Evolutionary conservation across 805 yeast genomes (phyloP), one percentile per base, ranked within the genome.

Genomic region (Candida cerambycidarum): DNA sequence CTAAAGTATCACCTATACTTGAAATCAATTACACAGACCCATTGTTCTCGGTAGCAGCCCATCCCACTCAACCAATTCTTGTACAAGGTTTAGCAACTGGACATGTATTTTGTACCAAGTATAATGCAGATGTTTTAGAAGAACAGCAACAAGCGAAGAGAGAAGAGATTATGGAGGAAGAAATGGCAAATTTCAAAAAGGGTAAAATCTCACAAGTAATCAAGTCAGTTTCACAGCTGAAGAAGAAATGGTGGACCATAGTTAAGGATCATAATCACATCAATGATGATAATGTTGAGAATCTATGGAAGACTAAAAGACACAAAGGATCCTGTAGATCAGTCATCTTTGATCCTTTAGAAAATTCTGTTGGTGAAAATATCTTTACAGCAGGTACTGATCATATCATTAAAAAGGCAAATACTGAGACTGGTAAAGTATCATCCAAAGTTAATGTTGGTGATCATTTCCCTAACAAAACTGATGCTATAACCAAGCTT

Each of bases 261-360:
- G 56, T 62, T 2, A 51, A 54, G 5, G 69, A 59, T 44, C 58
- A 58, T 29, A 53, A 53, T 9, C 54, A 56, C 3, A 39, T 56
- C 5, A 45, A 43, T 1, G 64, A 58, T 6, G 61, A 55, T 17
- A 58, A 55, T 4, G 52, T 68, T 14, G 56, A 71, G 4, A 57
- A 63, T 4, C 55, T 75, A 19, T 92, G 99, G 99, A 78, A 83
- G 42, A 90, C 97, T 0, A 86, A 79, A 55, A 76, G 98, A 58
- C 98, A 92, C 58, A 89, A 89, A 60, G 90, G 89, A 1, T 83
- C 95, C 50, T 88, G 95, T 46, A 68, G 99, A 32, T 78, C 85
- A 3, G 66, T 87, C 2, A 67, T 78, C 6, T 82, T 88, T 59
- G 86, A 82, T 46, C 78, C 80, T 3, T 68, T 75, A 1, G 67